Conservation (phyloP, 2,329 filamentous ascomycete genomes). For the Teratosphaeria epicoccoides region DNA sequence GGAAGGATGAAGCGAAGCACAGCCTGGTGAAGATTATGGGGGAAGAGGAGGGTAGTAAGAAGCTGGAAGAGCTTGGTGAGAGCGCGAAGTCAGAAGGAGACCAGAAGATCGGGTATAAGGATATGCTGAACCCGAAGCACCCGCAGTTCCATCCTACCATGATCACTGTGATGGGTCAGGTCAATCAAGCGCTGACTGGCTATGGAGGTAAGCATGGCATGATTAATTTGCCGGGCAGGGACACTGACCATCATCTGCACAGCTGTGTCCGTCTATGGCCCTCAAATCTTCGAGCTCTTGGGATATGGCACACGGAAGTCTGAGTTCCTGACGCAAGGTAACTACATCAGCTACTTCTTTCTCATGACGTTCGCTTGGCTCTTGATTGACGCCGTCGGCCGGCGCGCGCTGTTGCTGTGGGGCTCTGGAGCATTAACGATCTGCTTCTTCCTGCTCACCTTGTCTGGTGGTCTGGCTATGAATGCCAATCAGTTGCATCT, state of each 20-base stretch:
- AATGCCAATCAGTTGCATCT: constrained; percentile 30
- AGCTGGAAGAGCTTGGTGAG: constrained; percentile 41
- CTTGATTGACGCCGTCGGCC: constrained; percentile 46
- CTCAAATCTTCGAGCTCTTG: constrained; percentile 53
- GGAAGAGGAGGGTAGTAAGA: constrained; percentile 38
- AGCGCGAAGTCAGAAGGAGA: constrained; percentile 39
- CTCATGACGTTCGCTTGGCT: constrained; percentile 54
- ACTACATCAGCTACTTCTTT: constrained; percentile 51
- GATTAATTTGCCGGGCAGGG: neutral
- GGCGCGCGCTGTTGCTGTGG: constrained; percentile 43
- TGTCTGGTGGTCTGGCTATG: constrained; percentile 41
- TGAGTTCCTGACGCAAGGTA: constrained; percentile 49
- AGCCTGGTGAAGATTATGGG: constrained; percentile 42
- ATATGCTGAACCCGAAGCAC: constrained; percentile 47
- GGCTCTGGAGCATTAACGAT: constrained; percentile 40
- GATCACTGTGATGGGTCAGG: constrained; percentile 51
- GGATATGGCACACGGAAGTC: constrained; percentile 42
- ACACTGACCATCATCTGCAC: neutral
- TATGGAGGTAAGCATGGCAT: constrained; percentile 16
- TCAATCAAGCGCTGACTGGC: constrained; percentile 50
- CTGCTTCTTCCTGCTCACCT: constrained; percentile 42
- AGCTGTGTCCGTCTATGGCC: constrained; percentile 53
- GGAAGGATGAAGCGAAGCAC: constrained; percentile 40
- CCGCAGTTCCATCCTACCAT: constrained; percentile 51
- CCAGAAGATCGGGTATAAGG: constrained; percentile 40